phyloP scores from a whole-genome alignment of 768 basidiomycete species.

The Chalciporus pseudorubinellus region DNA sequence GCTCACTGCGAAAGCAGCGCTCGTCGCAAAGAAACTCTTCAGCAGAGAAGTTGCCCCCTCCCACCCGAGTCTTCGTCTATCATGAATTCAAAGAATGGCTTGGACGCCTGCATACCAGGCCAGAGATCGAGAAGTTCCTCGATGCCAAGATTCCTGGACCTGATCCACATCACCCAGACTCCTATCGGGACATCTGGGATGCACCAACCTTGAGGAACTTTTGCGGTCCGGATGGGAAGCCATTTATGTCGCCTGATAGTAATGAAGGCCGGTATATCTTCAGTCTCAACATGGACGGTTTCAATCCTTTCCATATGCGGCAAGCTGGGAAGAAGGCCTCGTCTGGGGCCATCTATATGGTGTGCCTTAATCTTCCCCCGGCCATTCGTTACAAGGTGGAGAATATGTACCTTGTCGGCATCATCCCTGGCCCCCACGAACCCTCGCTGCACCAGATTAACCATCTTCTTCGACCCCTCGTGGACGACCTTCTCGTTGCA shows the following conservation, averaged over 20 bases:
- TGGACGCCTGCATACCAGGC: too few species aligned
- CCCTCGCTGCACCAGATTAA: conserved; percentile 34
- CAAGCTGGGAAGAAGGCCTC: conserved; percentile 1
- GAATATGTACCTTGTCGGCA: conserved; percentile 42
- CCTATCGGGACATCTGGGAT: too few species aligned
- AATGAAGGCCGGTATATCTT: neutral
- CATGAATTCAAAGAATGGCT: too few species aligned
- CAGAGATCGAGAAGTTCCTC: too few species aligned
- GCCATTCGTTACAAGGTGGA: conserved; percentile 32
- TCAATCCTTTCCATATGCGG: neutral
- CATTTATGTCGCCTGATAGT: neutral
- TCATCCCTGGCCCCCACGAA: conserved; percentile 35
- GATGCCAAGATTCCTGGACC: too few species aligned
- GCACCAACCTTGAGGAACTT: too few species aligned
- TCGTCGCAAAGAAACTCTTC: too few species aligned
- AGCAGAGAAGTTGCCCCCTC: too few species aligned
- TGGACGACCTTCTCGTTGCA: conserved; percentile 29
- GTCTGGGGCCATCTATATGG: conserved; percentile 21
- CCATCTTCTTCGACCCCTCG: conserved; percentile 23
- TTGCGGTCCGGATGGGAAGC: neutral
- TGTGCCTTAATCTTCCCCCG: conserved; percentile 36
- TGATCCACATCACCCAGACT: too few species aligned
- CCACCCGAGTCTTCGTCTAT: too few species aligned
- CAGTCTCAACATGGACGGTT: neutral
- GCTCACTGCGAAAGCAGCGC: too few species aligned